Conservation (phyloP, 129 eudicot species). For the Arctium lappa region DNA sequence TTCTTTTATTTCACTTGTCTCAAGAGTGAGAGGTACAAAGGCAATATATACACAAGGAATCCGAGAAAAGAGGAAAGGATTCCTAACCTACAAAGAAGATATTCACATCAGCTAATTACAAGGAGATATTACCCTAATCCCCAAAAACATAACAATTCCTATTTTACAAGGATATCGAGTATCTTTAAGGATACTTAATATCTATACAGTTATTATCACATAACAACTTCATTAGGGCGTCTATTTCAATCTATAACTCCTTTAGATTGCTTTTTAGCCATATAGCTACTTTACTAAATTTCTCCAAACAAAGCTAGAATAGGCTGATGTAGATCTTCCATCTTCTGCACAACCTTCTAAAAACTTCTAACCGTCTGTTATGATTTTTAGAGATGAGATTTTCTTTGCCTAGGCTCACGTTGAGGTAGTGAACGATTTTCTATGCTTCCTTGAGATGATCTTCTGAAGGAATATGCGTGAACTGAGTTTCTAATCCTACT, state of each 20-base stretch:
- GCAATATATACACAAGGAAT: no score
- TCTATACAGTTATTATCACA: neutral
- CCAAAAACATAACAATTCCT: no score
- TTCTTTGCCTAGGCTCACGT: neutral
- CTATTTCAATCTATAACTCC: neutral
- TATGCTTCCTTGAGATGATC: neutral
- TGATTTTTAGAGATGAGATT: neutral
- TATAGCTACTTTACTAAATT: neutral
- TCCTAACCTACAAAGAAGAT: no score
- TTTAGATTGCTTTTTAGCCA: neutral
- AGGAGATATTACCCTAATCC: no score
- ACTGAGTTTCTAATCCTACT: neutral
- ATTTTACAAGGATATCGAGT: no score
- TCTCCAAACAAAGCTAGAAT: neutral
- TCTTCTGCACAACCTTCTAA: neutral
- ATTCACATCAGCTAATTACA: no score
- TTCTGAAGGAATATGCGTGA: neutral
- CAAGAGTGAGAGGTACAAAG: no score
- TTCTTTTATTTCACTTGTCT: no score
- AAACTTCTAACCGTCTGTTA: neutral
- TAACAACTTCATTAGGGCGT: neutral
- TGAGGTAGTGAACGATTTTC: neutral
- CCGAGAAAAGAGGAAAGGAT: no score
- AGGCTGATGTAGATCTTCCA: neutral
- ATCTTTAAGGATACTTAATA: no score